Evolutionary conservation across 2,329 filamentous ascomycete genomes (phyloP).

Genomic region (Pezicula rhizophila): DNA sequence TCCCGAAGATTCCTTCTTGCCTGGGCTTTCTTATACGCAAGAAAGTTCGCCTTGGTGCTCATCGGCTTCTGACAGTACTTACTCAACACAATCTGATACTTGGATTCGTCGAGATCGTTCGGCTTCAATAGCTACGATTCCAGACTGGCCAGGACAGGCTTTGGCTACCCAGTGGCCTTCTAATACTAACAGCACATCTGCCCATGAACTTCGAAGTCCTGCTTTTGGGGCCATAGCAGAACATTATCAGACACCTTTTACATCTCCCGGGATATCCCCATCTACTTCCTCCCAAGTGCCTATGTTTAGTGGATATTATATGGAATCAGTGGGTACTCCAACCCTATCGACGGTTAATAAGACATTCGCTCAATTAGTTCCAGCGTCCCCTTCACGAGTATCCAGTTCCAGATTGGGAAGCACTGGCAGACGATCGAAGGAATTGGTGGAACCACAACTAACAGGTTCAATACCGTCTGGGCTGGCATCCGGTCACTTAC

Average conservation of each 20-base stretch:
- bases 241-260: constrained; percentile 18
- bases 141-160: constrained; percentile 20
- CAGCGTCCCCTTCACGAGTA: constrained; percentile 23
- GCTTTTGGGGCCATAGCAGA: constrained; percentile 19
- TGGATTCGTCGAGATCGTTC: constrained; percentile 18
- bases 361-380: constrained; percentile 24
- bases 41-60: constrained; percentile 26
- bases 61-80: constrained; percentile 25
- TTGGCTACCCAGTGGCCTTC: constrained; percentile 16
- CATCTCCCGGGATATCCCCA: constrained; percentile 19
- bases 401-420: constrained; percentile 21
- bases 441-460: constrained; percentile 14
- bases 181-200: constrained; percentile 12
- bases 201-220: constrained; percentile 19
- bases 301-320: constrained; percentile 18
- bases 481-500: too few species aligned
- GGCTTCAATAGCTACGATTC: constrained; percentile 15
- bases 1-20: constrained; percentile 22
- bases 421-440: constrained; percentile 18
- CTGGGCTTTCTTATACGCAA: constrained; percentile 20
- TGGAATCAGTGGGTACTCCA: constrained; percentile 30
- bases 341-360: constrained; percentile 24
- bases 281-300: constrained; percentile 17
- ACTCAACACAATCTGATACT: constrained; percentile 24
- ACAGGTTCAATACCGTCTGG: constrained; percentile 3